Evolutionary conservation across 2,329 filamentous ascomycete genomes (phyloP), one percentile per base, ranked within the genome.

Genomic region (Zarea fungicola): DNA sequence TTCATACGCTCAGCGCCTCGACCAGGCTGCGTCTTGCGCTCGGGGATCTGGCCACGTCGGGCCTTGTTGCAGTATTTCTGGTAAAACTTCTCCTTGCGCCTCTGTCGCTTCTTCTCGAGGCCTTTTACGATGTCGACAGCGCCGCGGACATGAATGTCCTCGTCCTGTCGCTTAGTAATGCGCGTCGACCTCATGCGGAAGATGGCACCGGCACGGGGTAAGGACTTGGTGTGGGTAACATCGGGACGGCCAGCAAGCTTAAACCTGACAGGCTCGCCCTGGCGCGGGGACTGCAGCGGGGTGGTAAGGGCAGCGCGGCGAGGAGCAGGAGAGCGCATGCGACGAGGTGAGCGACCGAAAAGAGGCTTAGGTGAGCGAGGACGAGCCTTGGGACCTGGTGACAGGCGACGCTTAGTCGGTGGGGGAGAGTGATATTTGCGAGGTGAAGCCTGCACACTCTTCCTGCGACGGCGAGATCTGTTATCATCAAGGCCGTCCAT

Each of bases 101-200:
- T 84, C 71, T 93, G 88, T 22, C 91, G 85, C 73, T 96, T 97
- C 68, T 88, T 85, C 72, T 99, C 93, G 1, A 99, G 79, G 8
- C 93, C 93, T 66, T 96, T 95, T 68, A 96, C 88, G 53, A 96
- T 99, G 67, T 97, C 93, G 57, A 99, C 95, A 29, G 93, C 91
- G n/a, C 90, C 89, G 54, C 93, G 87, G 9, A 89, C 80, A 55
- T 93, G 89, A 35, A 81, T 71, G 43, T 84, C 77, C 42, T 62
- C 61, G 6, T 63, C 58, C 7, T 54, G 50, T 14, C 55, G 51
- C 50, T 70, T 68, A 51, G 60, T 55, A 46, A 69, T 60, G 45
- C 73, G 67, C 55, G 62, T 59, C 53, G 75, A 67, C 59, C 74
- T 69, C 58, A 72, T 64, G 39, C 76, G 72, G 29, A 88, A 87